Percentiles rank a stretch among this genome's conserved stretches.
Conservation (phyloP, 192 early-diverging fungal genomes). For the Rhizoclosmatium sp. region DNA sequence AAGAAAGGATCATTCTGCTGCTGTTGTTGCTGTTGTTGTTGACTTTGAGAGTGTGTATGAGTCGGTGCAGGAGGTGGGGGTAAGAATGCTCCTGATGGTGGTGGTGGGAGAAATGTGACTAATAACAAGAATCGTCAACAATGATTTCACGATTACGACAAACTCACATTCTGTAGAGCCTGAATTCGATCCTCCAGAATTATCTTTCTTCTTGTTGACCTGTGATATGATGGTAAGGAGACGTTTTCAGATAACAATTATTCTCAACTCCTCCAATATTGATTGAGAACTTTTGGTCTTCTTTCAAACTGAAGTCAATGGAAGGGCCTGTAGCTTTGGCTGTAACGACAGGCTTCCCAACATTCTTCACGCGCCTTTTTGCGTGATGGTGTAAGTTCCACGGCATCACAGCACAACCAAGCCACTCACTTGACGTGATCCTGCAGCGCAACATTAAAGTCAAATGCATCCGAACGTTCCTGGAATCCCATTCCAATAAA, state of each 20-base stretch:
- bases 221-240: background rate
- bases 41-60: background rate
- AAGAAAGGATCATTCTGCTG: conserved; percentile 24
- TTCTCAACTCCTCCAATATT: conserved; percentile 66
- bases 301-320: conserved; percentile 81
- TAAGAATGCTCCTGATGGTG: conserved; percentile 14
- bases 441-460: conserved; percentile 90
- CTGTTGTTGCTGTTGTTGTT: background rate
- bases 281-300: conserved; percentile 80
- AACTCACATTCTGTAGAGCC: conserved; percentile 18
- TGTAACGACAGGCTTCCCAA: conserved; percentile 15
- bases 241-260: background rate
- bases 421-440: conserved; percentile 73
- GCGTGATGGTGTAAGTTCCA: background rate
- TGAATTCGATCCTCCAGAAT: background rate
- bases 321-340: conserved; percentile 50
- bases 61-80: conserved; percentile 12
- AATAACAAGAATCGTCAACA: background rate
- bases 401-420: background rate
- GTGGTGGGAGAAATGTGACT: conserved; percentile 34
- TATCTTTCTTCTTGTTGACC: no score
- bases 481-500: conserved; percentile 87
- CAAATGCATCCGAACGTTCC: conserved; percentile 84
- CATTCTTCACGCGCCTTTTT: conserved; percentile 44
- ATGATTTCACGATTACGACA: conserved; percentile 11